phyloP scores from a whole-genome alignment of 2,329 filamentous ascomycete species.

The Chrysosporium queenslandicum region DNA sequence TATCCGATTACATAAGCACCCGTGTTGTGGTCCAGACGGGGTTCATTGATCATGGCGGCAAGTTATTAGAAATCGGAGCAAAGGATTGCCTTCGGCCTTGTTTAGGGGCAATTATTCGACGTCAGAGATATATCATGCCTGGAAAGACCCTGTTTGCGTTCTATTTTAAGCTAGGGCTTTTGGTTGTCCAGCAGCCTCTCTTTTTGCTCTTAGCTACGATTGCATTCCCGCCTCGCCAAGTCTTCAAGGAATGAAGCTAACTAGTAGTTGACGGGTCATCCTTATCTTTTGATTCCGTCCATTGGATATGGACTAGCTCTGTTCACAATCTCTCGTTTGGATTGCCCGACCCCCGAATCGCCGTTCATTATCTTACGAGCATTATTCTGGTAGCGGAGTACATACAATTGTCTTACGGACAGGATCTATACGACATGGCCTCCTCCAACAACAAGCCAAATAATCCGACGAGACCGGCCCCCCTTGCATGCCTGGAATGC shows the following conservation, averaged over 20 bases:
- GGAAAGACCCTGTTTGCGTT: not conserved
- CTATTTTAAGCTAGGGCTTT: not conserved
- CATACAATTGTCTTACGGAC: not conserved
- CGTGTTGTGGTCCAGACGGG: not conserved
- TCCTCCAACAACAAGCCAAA: not conserved
- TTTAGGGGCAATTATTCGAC: not conserved
- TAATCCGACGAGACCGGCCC: slow-evolving; percentile 27
- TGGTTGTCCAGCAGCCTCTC: not conserved
- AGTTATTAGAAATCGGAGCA: not conserved
- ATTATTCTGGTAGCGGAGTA: not conserved
- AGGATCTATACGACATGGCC: not conserved
- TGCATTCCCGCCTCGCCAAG: too few species aligned
- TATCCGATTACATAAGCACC: not conserved
- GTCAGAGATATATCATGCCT: not conserved
- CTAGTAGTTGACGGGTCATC: too few species aligned
- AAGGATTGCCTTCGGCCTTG: not conserved
- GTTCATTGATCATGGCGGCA: not conserved
- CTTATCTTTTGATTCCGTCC: not conserved
- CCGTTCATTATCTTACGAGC: not conserved
- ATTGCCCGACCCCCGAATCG: not conserved
- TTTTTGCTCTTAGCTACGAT: not conserved
- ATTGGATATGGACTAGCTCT: not conserved
- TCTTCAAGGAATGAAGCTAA: too few species aligned
- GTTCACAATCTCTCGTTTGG: not conserved
- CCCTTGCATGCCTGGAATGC: slow-evolving; percentile 40